Evolutionary conservation across 2,329 filamentous ascomycete species (phyloP).

Genomic region (Ilyonectria mors-panacis): DNA sequence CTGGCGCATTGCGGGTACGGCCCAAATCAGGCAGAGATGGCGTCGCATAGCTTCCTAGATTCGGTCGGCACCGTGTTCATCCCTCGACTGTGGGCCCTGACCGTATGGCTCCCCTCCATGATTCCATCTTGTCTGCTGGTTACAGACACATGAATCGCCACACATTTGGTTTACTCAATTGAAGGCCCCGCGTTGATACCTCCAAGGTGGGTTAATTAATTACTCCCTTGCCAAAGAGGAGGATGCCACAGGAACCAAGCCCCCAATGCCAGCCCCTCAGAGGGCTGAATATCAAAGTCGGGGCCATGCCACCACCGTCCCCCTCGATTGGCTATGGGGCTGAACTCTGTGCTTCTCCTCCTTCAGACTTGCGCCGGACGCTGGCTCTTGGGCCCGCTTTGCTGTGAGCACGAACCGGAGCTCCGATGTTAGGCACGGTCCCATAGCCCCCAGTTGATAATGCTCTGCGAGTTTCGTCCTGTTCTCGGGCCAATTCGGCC

Average conservation of each 20-base stretch:
- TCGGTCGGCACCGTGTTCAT: conserved; percentile 24
- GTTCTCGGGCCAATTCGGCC: conserved; percentile 2
- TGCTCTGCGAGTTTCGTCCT: neutral
- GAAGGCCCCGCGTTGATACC: conserved; percentile 2
- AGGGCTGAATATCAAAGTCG: neutral
- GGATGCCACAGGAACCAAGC: neutral
- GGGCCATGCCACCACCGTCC: neutral
- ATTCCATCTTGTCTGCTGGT: conserved; percentile 22
- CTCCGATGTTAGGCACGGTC: neutral
- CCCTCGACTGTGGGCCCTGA: conserved; percentile 8
- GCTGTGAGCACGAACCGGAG: neutral
- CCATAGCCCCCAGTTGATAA: neutral
- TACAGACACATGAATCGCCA: neutral
- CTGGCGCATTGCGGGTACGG: conserved; percentile 8
- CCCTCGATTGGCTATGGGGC: neutral
- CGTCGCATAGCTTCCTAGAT: conserved; percentile 33
- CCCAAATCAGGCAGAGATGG: conserved; percentile 20
- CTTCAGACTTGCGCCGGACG: neutral
- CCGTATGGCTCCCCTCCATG: conserved; percentile 10
- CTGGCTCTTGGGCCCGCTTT: neutral
- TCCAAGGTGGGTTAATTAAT: neutral
- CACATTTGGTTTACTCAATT: conserved; percentile 19
- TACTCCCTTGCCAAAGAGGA: neutral
- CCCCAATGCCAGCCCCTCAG: neutral
- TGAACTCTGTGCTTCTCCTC: neutral